Base-by-base conservation (phyloP, 208 protist genomes). In the Tritrichomonas musculus region DNA sequence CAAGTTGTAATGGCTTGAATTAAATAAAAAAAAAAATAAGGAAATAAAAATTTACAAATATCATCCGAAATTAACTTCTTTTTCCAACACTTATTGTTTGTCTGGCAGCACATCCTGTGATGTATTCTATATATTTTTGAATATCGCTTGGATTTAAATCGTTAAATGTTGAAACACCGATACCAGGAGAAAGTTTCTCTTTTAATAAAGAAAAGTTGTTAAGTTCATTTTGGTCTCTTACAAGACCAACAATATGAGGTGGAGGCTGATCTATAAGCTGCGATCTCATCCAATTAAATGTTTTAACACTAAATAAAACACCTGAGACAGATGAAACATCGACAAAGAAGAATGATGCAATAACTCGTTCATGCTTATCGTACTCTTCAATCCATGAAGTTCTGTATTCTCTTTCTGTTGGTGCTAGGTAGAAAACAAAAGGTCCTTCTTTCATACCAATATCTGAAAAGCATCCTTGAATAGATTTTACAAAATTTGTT, bases 91-190 rank as follows among this genome's bases (percentile, higher is more conserved):
- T n/a, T n/a, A n/a, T n/a, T 47, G 73, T 25, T 50, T 82, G 73
- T 50, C 49, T 30, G 1, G 73, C 73, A 0, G 41, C 73, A 13
- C 44, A 88, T 36, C 27, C 47, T 17, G 27, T 88, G 39, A 88
- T 88, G 57, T 88, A 47, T 57, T 88, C 77, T 39, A 88, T n/a
- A 88, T 57, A 88, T 60, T 53, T 88, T 57, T 49, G 39, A 5
- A 88, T 49, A 50, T 88, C 77, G 17, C 33, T 39, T 39, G 13
- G 77, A 88, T 88, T 57, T 5, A 33, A 27, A 13, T 88, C 47
- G 20, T 53, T 88, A 50, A 88, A 88, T 27, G 41, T 53, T 5
- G 11, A 57, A 0, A 57, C 44, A 39, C 57, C 77, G 33, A 60
- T 39, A 39, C 14, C 25, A 57, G 25, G 41, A n/a, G 41, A 13